Evolutionary conservation across 352 stramenopile genomes (phyloP).

Genomic region (Phytophthora pseudosyringae): DNA sequence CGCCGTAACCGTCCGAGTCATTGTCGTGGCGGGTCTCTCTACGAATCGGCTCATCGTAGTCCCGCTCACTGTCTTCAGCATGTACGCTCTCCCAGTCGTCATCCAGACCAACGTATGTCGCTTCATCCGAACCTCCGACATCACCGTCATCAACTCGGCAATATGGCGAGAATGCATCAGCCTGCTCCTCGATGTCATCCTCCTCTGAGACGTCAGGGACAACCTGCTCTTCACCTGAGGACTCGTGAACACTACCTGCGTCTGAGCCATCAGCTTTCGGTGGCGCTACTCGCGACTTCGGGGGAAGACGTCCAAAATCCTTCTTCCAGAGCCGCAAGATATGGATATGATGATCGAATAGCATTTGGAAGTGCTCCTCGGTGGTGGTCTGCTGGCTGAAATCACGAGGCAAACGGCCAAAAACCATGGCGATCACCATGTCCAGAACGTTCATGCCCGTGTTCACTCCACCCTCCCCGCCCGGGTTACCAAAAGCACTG

Average conservation of each 20-base stretch:
- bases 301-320: conserved; percentile 81
- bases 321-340: conserved; percentile 84
- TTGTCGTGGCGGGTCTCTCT: conserved; percentile 17
- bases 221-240: conserved; percentile 14
- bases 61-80: conserved; percentile 5
- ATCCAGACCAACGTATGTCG: conserved; percentile 13
- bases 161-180: conserved; percentile 23
- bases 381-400: conserved; percentile 54
- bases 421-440: conserved; percentile 89
- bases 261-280: conserved; percentile 22
- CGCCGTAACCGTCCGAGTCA: conserved; percentile 64
- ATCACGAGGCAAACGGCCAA: conserved; percentile 79
- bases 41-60: conserved; percentile 13
- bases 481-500: conserved; percentile 44
- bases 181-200: conserved; percentile 24
- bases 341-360: conserved; percentile 82
- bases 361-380: conserved; percentile 78
- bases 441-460: conserved; percentile 83
- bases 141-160: conserved; percentile 20
- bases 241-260: conserved; percentile 12
- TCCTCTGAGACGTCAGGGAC: conserved; percentile 22
- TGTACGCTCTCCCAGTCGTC: conserved; percentile 44
- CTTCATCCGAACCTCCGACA: conserved; percentile 10
- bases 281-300: conserved; percentile 23
- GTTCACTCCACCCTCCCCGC: conserved; percentile 29